Base-by-base conservation (phyloP, 1,284 basidiomycete genomes). In the Ustilago xerochloae region DNA sequence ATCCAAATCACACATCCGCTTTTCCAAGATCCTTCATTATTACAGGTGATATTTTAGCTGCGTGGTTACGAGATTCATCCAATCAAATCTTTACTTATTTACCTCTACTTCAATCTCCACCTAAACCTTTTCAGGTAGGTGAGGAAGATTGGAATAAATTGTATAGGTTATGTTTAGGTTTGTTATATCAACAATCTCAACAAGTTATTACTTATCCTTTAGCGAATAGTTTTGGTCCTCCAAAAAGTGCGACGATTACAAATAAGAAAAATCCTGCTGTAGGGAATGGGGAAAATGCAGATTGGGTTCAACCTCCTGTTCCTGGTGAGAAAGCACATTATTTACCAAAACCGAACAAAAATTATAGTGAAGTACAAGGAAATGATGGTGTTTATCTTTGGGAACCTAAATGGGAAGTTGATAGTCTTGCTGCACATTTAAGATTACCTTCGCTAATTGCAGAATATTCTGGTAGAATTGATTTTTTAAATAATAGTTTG, bases 401-500 rank as follows among this genome's bases (percentile, higher is more conserved):
- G 79, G 79, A 80, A 36, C 72, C 67, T n/a, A 81, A 81, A 41
- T 81, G 62, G 60, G 79, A 81, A 43, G 73, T 81, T 10, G 79
- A 80, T 47, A 69, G 65, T 16, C 63, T 80, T 6, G 73, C 65
- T 4, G 69, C 69, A 3, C 69, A 72, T 29, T 32, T 72, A 2
- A 51, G 69, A 9, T 39, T 72, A 18, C 56, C 63, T 4, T 66
- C 63, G 28, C 52, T 72, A 5, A 63, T 72, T n/a, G 60, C 63
- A 13, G 52, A 66, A 29, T 66, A 72, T 20, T 35, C 63, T 1
- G 36, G 35, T 9, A 55, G 63, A 1, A 63, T 49, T 13, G 76
- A 78, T 54, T 78, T 78, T 33, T 22, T 78, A 4, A 47, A 65
- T 32, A 77, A 77, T 55, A 24, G 45, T 36, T 54, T 41, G 4